Evolutionary conservation across 1,284 basidiomycete species (phyloP).

Genomic region (Omphalotus olearius): DNA sequence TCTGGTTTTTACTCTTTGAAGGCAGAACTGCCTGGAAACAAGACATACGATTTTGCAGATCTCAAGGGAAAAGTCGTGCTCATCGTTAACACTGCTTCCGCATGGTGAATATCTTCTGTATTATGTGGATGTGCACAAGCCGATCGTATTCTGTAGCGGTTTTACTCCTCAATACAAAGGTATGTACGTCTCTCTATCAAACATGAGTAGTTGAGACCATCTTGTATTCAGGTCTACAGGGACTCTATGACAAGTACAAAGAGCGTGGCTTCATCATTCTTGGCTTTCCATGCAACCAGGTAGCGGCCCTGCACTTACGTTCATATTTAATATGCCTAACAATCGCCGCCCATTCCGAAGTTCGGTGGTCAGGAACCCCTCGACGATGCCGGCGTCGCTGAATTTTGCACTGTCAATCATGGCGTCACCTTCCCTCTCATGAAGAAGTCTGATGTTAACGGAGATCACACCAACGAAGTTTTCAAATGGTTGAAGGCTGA

Average conservation of each 20-base stretch:
- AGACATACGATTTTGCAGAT: slow-evolving; percentile 57
- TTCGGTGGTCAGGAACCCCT: slow-evolving; percentile 78
- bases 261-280: slow-evolving; percentile 73
- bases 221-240: slow-evolving; percentile 59
- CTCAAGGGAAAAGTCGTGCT: slow-evolving; percentile 74
- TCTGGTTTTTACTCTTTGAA: slow-evolving; percentile 61
- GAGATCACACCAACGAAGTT: slow-evolving; percentile 73
- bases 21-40: slow-evolving; percentile 50
- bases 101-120: slow-evolving; percentile 43
- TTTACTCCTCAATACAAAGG: slow-evolving; percentile 89
- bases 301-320: slow-evolving; percentile 26
- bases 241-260: slow-evolving; percentile 81
- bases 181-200: slow-evolving; percentile 13
- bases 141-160: slow-evolving; percentile 44
- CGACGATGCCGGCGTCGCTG: slow-evolving; percentile 60
- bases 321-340: slow-evolving; percentile 1
- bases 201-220: neutral
- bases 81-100: slow-evolving; percentile 70
- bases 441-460: slow-evolving; percentile 92
- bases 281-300: slow-evolving; percentile 93
- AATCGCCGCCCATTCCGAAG: slow-evolving; percentile 27
- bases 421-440: slow-evolving; percentile 83
- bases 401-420: slow-evolving; percentile 73
- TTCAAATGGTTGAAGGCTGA: slow-evolving; percentile 84
- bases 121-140: neutral